phyloP scores from a whole-genome alignment of 176 grass and related monocot genomes.

The Oryza longistaminata region DNA sequence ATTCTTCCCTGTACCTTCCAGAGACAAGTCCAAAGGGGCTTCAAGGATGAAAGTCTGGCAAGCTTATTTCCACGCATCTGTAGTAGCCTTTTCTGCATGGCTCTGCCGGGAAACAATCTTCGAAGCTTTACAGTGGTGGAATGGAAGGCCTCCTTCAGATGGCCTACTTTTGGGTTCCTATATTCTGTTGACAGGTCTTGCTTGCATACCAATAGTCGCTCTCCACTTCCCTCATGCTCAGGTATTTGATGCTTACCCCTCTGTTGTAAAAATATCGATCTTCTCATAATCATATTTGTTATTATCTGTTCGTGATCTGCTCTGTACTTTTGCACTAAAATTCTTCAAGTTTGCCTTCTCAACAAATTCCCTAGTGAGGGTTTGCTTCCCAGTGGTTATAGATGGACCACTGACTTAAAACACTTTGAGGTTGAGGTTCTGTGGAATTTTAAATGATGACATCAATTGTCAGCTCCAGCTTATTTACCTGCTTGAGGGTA shows the following conservation, averaged over 20 bases:
- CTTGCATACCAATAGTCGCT: slow-evolving; percentile 84
- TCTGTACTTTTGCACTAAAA: not conserved
- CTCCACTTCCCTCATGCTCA: slow-evolving; percentile 92
- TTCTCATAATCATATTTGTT: not conserved
- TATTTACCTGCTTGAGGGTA: slow-evolving; percentile 11
- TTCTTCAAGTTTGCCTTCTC: not conserved
- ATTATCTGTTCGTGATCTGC: not conserved
- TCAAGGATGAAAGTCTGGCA: slow-evolving; percentile 94
- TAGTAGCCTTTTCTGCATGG: slow-evolving; percentile 87
- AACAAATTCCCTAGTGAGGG: not conserved
- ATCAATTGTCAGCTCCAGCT: not conserved
- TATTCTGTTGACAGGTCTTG: slow-evolving; percentile 73
- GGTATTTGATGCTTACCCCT: slow-evolving; percentile 47
- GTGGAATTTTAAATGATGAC: not conserved
- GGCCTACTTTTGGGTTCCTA: slow-evolving; percentile 86
- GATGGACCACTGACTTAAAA: not conserved
- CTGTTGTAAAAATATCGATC: not conserved
- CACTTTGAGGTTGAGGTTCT: not conserved
- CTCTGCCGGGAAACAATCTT: slow-evolving; percentile 95
- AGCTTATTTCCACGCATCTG: slow-evolving; percentile 85
- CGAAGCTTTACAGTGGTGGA: slow-evolving; percentile 95
- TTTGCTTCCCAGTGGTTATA: not conserved
- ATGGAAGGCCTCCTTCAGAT: slow-evolving; percentile 92
- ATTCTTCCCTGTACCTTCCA: slow-evolving; percentile 33
- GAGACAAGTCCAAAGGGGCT: slow-evolving; percentile 82